Evolutionary conservation across 352 stramenopile genomes (phyloP).

Genomic region (Globisporangium orthogonon): DNA sequence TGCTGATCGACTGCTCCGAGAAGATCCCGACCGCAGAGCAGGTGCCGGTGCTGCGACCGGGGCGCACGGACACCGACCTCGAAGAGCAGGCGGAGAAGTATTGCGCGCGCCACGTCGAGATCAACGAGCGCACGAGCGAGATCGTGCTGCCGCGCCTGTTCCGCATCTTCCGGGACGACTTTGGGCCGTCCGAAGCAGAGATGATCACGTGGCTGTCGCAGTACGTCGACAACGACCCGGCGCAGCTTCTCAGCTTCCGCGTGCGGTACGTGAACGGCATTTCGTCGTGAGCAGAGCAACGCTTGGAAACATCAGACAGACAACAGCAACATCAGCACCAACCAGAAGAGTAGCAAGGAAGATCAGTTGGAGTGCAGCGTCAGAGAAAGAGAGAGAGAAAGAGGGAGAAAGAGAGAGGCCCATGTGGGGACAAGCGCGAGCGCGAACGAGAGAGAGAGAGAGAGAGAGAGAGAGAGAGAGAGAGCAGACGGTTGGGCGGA

Average conservation of each 20-base stretch:
- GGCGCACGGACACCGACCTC: slow-evolving; percentile 78
- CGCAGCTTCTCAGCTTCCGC: slow-evolving; percentile 70
- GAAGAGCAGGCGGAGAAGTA: slow-evolving; percentile 80
- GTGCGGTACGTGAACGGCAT: slow-evolving; percentile 69
- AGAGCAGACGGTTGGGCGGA: neutral
- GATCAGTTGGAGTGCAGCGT: too few species aligned
- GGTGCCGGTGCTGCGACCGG: slow-evolving; percentile 73
- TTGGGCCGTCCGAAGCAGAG: slow-evolving; percentile 74
- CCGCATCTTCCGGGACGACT: slow-evolving; percentile 83
- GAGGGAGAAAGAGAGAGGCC: too few species aligned
- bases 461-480: neutral
- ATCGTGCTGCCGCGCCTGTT: slow-evolving; percentile 71
- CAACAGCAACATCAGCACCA: neutral
- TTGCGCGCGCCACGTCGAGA: slow-evolving; percentile 53
- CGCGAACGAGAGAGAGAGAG: neutral
- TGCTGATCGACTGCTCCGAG: slow-evolving; percentile 74
- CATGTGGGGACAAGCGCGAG: neutral
- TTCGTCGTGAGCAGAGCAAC: slow-evolving; percentile 23
- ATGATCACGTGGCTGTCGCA: slow-evolving; percentile 84
- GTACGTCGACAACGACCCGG: slow-evolving; percentile 73
- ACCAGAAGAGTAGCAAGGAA: too few species aligned
- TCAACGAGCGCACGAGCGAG: slow-evolving; percentile 47
- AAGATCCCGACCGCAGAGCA: slow-evolving; percentile 49
- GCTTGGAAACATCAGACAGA: neutral
- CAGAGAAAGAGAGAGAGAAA: too few species aligned